Percentiles rank a stretch among this genome's conserved stretches.
Evolutionary conservation across 208 protist species (phyloP).

Genomic region (Trichomonas gallinae): DNA sequence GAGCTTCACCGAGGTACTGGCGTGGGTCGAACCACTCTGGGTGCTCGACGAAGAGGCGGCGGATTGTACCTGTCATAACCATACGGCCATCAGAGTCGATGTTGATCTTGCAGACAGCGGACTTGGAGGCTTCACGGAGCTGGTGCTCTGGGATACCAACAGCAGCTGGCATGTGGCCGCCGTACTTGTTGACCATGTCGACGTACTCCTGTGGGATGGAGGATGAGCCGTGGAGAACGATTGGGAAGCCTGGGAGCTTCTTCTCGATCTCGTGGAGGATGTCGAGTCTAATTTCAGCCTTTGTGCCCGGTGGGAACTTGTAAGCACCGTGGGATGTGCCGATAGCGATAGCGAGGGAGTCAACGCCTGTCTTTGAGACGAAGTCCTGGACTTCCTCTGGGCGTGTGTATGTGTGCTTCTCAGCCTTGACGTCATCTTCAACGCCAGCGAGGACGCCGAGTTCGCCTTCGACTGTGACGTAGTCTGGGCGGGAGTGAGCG

Average conservation of each 20-base stretch:
- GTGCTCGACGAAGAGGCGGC: conserved; percentile 36
- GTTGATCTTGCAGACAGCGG: conserved; percentile 45
- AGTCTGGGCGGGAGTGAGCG: conserved; percentile 29
- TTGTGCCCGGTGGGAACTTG: conserved; percentile 39
- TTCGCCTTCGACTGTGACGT: conserved; percentile 46
- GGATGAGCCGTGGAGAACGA: conserved; percentile 45
- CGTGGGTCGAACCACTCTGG: conserved; percentile 43
- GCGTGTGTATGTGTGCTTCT: conserved; percentile 33
- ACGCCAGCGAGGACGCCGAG: conserved; percentile 41
- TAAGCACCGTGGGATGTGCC: conserved; percentile 48
- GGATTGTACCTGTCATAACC: conserved; percentile 39
- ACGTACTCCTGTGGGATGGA: conserved; percentile 37
- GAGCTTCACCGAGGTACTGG: conserved; percentile 35
- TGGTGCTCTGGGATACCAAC: conserved; percentile 37
- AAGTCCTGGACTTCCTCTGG: conserved; percentile 39
- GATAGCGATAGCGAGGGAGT: conserved; percentile 45
- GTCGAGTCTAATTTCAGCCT: conserved; percentile 35
- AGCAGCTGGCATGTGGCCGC: conserved; percentile 39
- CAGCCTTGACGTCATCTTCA: conserved; percentile 40
- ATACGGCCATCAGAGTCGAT: conserved; percentile 43
- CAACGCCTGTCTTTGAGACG: conserved; percentile 36
- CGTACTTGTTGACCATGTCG: conserved; percentile 42
- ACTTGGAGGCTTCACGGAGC: conserved; percentile 30
- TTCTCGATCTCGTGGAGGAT: conserved; percentile 32
- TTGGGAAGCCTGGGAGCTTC: conserved; percentile 27